Conservation (phyloP, 2,329 filamentous ascomycete genomes). For the Escovopsis sp. region DNA sequence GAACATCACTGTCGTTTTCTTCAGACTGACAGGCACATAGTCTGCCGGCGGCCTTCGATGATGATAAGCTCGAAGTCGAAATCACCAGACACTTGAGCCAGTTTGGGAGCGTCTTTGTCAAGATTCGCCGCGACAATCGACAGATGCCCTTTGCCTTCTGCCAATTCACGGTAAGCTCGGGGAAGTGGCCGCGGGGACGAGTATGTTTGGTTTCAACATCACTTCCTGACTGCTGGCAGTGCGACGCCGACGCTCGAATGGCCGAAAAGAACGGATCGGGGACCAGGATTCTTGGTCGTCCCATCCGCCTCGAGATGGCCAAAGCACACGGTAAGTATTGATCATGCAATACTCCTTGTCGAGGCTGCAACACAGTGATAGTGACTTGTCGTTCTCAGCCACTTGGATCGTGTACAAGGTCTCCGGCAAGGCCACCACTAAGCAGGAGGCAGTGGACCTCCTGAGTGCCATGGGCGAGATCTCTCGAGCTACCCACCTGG, state of each 20-base stretch:
- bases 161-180: slow-evolving; percentile 46
- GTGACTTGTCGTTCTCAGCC: slow-evolving; percentile 20
- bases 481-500: slow-evolving; percentile 21
- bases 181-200: too few relatives aligned
- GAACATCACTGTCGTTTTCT: slow-evolving; percentile 5
- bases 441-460: slow-evolving; percentile 28
- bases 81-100: slow-evolving; percentile 36
- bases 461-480: slow-evolving; percentile 30
- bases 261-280: slow-evolving; percentile 34
- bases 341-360: slow-evolving; percentile 1
- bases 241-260: slow-evolving; percentile 28
- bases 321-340: slow-evolving; percentile 43
- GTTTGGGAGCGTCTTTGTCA: slow-evolving; percentile 44
- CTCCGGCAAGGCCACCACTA: slow-evolving; percentile 19
- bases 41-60: slow-evolving; percentile 32
- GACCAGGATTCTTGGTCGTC: slow-evolving; percentile 35
- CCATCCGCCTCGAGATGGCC: slow-evolving; percentile 44
- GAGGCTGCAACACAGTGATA: background rate
- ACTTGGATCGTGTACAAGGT: slow-evolving; percentile 30
- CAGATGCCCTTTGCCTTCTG: slow-evolving; percentile 50
- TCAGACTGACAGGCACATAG: slow-evolving; percentile 25
- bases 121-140: slow-evolving; percentile 42
- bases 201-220: too few relatives aligned
- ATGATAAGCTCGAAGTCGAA: slow-evolving; percentile 34
- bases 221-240: background rate